phyloP scores from a whole-genome alignment of 371 early-diverging fungal species.

The Rhizopus microsporus region DNA sequence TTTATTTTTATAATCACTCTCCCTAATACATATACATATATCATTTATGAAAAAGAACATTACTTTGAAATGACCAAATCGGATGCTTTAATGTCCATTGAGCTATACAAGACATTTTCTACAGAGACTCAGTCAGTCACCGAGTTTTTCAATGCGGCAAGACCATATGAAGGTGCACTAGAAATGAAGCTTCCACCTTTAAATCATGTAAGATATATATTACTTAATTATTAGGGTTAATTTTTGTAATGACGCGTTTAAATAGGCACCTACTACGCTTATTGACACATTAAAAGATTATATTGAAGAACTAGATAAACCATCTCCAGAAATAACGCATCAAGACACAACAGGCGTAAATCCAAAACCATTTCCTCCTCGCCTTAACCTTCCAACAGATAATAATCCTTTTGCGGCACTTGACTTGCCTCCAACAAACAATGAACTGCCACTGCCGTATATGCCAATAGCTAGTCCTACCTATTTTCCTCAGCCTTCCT shows the following conservation, averaged over 20 bases:
- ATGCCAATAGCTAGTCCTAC: no score
- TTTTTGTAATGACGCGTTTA: neutral
- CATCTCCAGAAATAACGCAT: neutral
- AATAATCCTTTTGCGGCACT: neutral
- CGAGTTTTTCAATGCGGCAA: slow-evolving; percentile 79
- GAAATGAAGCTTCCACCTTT: slow-evolving; percentile 80
- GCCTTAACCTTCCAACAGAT: neutral
- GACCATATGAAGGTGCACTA: slow-evolving; percentile 67
- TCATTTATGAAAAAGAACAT: slow-evolving; percentile 47
- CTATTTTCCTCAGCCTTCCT: no score
- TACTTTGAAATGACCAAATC: slow-evolving; percentile 84
- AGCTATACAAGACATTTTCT: slow-evolving; percentile 87
- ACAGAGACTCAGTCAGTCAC: slow-evolving; percentile 77
- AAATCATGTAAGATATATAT: slow-evolving; percentile 66
- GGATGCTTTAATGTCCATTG: slow-evolving; percentile 74
- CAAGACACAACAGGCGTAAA: neutral
- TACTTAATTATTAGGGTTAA: neutral
- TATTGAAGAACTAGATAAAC: slow-evolving; percentile 48
- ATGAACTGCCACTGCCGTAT: neutral
- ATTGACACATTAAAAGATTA: slow-evolving; percentile 86
- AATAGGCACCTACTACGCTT: slow-evolving; percentile 81
- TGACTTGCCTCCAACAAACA: neutral
- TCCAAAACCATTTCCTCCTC: neutral
- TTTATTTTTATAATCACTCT: neutral
- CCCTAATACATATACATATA: neutral